Conservation (phyloP, 2,329 filamentous ascomycete species). For the Aspergillus sp. region DNA sequence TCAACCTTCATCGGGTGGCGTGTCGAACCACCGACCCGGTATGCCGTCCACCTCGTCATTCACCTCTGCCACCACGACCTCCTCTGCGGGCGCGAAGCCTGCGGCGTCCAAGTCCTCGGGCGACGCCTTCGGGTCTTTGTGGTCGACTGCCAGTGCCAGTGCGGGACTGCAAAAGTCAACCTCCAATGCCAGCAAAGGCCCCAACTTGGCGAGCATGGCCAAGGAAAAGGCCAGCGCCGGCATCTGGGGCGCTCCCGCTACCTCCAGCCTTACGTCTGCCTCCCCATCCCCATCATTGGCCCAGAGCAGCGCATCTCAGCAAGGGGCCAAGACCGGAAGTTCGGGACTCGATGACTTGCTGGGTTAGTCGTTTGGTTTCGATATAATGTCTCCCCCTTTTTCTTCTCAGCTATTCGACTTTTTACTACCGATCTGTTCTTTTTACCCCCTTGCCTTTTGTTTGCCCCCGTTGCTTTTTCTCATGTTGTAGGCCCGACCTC, state of each 20-base stretch:
- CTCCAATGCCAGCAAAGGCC: conserved; percentile 61
- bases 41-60: conserved; percentile 36
- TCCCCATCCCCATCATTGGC: conserved; percentile 47
- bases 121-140: conserved; percentile 88
- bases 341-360: conserved; percentile 42
- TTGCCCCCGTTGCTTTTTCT: not conserved
- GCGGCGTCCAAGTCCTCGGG: conserved; percentile 52
- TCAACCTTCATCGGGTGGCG: conserved; percentile 25
- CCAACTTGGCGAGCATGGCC: conserved; percentile 89
- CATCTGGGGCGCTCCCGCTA: conserved; percentile 79
- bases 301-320: conserved; percentile 28
- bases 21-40: conserved; percentile 32
- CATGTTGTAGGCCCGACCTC: too few relatives aligned
- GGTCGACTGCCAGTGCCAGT: conserved; percentile 67
- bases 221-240: conserved; percentile 96
- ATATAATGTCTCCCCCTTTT: not conserved
- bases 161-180: conserved; percentile 71
- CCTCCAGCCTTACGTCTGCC: conserved; percentile 47
- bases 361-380: conserved; percentile 25
- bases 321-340: conserved; percentile 31
- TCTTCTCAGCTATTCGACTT: not conserved
- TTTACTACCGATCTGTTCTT: not conserved
- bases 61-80: conserved; percentile 37
- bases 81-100: conserved; percentile 50
- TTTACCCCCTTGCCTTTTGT: conserved; percentile 7